Percentiles rank a stretch among this genome's conserved stretches.
Conservation (phyloP, 2,329 filamentous ascomycete genomes). For the Penicillium hordei region DNA sequence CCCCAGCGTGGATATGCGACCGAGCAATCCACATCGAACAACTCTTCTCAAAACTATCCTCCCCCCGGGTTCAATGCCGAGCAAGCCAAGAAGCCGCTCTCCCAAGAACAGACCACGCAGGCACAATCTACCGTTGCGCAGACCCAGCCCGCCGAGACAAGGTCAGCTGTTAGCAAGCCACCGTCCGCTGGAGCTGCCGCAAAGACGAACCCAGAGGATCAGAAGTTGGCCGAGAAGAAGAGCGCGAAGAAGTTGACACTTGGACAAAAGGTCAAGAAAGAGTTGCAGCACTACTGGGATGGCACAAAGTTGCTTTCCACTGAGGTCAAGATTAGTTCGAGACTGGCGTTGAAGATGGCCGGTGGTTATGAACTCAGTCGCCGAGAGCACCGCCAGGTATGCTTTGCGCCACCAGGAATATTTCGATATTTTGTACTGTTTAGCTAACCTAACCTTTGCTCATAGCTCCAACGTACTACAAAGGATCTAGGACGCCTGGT, state of each 20-base stretch:
- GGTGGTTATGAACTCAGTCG: constrained; percentile 94
- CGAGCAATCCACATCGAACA: constrained; percentile 53
- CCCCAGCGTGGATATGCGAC: constrained; percentile 56
- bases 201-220: constrained; percentile 54
- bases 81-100: constrained; percentile 79
- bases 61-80: constrained; percentile 91
- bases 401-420: constrained; percentile 12
- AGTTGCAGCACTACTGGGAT: constrained; percentile 94
- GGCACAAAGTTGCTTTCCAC: constrained; percentile 91
- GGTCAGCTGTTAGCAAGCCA: constrained; percentile 45
- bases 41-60: constrained; percentile 58
- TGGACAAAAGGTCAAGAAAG: constrained; percentile 92
- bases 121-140: constrained; percentile 13
- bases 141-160: constrained; percentile 8
- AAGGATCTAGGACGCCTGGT: constrained; percentile 90
- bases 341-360: constrained; percentile 93
- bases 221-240: constrained; percentile 64
- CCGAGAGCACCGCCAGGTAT: constrained; percentile 81
- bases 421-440: background rate
- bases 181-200: constrained; percentile 62
- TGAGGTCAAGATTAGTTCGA: constrained; percentile 89
- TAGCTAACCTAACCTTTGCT: constrained; percentile 14
- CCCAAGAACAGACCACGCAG: constrained; percentile 52
- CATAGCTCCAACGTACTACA: constrained; percentile 77
- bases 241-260: constrained; percentile 84